Conservation (phyloP, 2,329 filamentous ascomycete genomes). For the Talaromyces sp. region DNA sequence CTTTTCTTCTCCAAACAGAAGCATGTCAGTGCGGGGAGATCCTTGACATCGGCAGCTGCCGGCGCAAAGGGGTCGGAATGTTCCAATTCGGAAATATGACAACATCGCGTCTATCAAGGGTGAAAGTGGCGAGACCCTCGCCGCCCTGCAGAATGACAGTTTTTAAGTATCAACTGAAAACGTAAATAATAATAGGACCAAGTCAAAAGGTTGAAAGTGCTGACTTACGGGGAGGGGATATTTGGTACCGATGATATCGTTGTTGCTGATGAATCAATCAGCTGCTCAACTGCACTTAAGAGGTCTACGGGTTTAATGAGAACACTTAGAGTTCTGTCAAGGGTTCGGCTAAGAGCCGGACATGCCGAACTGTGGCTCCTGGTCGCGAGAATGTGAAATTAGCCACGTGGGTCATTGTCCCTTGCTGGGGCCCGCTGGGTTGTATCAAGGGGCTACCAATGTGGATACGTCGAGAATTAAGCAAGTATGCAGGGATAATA, state of each 20-base stretch:
- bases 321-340: not conserved
- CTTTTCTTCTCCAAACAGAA: not conserved
- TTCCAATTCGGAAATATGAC: not conserved
- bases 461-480: not conserved
- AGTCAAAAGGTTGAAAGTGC: not conserved
- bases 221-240: not conserved
- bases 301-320: not conserved
- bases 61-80: not conserved
- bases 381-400: not conserved
- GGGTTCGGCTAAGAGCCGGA: not conserved
- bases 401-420: not conserved
- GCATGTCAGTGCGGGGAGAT: not conserved
- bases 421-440: not conserved
- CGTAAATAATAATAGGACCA: not conserved
- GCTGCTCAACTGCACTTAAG: not conserved
- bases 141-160: not conserved
- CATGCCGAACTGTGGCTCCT: not conserved
- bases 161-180: not conserved
- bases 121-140: not conserved
- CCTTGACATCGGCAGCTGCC: not conserved
- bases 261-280: not conserved
- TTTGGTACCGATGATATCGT: not conserved
- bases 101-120: not conserved
- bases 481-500: not conserved
- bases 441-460: not conserved